A percentile compares a stretch with the other conserved stretches of the same genome.
Conservation (phyloP, 371 early-diverging fungal genomes). For the Umbelopsis sp. region DNA sequence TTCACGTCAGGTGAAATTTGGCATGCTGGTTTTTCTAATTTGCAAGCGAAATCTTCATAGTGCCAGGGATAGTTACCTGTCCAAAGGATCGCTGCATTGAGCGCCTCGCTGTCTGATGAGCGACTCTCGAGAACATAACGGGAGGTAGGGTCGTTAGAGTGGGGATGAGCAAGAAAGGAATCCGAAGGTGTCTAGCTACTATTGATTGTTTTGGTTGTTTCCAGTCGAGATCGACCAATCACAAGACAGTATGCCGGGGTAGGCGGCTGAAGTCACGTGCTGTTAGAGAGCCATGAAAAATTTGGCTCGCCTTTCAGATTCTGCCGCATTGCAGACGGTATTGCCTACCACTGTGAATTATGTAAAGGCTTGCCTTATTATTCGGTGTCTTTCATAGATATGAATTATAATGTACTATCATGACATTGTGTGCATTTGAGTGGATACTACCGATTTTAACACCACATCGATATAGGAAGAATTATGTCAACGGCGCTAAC, state of each 20-base stretch:
- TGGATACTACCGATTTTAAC: too few relatives aligned
- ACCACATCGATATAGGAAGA: too few relatives aligned
- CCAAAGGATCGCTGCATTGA: constrained; percentile 46
- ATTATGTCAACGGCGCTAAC: too few relatives aligned
- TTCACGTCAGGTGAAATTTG: too few relatives aligned
- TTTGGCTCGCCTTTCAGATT: neutral
- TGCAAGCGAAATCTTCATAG: too few relatives aligned
- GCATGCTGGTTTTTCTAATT: too few relatives aligned
- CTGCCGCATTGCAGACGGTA: neutral
- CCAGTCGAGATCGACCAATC: constrained; percentile 1
- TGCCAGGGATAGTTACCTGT: neutral
- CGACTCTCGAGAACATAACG: constrained; percentile 56
- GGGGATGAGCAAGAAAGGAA: constrained; percentile 40
- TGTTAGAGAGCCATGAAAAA: neutral
- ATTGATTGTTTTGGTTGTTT: constrained; percentile 19
- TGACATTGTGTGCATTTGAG: too few relatives aligned
- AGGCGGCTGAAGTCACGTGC: neutral
- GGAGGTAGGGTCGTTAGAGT: constrained; percentile 24
- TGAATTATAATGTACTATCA: too few relatives aligned
- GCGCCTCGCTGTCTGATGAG: constrained; percentile 48
- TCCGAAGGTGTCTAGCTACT: neutral
- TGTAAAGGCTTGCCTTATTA: too few relatives aligned
- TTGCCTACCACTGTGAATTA: too few relatives aligned
- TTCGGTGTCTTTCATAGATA: too few relatives aligned
- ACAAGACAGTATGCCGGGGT: constrained; percentile 1